These are phyloP conservation scores for Macrolepiota dolichaula DNA, from an alignment of 768 basidiomycete genomes.

Conservation along the genomic window DNA sequence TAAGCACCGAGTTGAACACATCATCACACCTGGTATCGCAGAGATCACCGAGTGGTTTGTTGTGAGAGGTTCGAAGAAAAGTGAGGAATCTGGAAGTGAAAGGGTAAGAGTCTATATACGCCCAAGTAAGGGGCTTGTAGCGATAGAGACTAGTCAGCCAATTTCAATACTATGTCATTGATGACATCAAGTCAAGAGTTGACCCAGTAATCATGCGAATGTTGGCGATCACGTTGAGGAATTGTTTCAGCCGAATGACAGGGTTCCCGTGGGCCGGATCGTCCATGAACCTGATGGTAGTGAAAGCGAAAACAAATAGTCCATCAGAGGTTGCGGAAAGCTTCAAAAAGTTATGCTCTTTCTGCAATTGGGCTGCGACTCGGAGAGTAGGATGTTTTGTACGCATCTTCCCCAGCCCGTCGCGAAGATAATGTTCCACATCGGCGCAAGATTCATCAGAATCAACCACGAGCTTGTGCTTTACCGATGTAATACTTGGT, in stretches of 20 bases:
- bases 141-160: no score
- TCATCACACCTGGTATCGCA: no score
- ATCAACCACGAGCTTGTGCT: not conserved
- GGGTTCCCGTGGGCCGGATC: not conserved
- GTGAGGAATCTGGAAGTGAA: no score
- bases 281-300: not conserved
- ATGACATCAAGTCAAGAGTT: no score
- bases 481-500: not conserved
- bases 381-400: not conserved
- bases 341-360: not conserved
- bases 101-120: no score
- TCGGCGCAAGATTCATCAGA: not conserved
- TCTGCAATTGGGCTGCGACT: not conserved
- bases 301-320: not conserved
- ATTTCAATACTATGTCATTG: no score
- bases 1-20: no score
- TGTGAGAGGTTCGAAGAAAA: no score
- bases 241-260: not conserved
- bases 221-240: not conserved
- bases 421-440: not conserved
- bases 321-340: not conserved
- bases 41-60: no score
- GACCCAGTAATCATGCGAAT: no score
- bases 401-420: not conserved
- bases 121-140: no score